phyloP scores from a whole-genome alignment of 2,329 filamentous ascomycete genomes.

The Pyrenophora tritici-repentis region DNA sequence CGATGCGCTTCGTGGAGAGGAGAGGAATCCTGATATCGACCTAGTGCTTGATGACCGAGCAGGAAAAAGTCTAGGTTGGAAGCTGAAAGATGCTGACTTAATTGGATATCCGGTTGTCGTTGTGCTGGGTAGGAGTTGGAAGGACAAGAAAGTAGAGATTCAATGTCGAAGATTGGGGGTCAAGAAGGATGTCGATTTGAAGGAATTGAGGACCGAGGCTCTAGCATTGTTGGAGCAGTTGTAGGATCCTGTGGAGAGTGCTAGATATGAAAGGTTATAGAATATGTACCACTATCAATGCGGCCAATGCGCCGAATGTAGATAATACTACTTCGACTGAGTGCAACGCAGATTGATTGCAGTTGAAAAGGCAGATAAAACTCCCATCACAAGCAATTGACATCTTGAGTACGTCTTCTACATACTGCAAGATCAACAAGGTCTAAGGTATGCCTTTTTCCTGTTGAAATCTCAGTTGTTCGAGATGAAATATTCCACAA shows the following conservation, averaged over 20 bases:
- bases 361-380: too few relatives aligned
- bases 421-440: too few relatives aligned
- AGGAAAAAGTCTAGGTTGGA: constrained; percentile 73
- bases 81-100: constrained; percentile 85
- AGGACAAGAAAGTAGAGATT: constrained; percentile 64
- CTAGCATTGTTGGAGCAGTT: constrained; percentile 24
- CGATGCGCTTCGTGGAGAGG: constrained; percentile 56
- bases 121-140: constrained; percentile 65
- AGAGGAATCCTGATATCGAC: constrained; percentile 19
- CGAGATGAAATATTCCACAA: too few relatives aligned
- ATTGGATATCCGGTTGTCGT: constrained; percentile 86
- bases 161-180: constrained; percentile 73
- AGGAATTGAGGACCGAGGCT: constrained; percentile 54
- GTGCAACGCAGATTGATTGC: too few relatives aligned
- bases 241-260: constrained; percentile 3
- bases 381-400: too few relatives aligned
- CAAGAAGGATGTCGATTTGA: constrained; percentile 62
- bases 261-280: too few relatives aligned
- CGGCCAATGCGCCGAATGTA: too few relatives aligned
- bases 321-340: too few relatives aligned
- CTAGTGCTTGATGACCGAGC: constrained; percentile 50
- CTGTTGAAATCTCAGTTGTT: too few relatives aligned
- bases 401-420: too few relatives aligned
- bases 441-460: too few relatives aligned
- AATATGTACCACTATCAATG: too few relatives aligned